Percentiles rank a stretch among this genome's conserved stretches.
phyloP scores from a whole-genome alignment of 1,284 basidiomycete species.

The Microbotryomycetes sp. region DNA sequence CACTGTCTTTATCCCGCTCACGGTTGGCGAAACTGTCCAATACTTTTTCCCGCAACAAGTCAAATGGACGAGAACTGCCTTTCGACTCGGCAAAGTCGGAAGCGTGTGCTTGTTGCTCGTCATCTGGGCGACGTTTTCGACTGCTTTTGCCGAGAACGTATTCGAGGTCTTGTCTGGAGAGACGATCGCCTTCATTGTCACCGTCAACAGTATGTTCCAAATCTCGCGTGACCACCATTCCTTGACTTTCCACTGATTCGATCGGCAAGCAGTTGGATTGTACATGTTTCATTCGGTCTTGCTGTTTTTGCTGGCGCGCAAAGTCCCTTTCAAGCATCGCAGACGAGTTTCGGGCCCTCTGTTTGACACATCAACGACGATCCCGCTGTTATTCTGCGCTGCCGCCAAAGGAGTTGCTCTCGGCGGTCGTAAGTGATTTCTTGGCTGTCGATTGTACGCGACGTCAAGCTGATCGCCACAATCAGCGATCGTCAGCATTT shows the following conservation, averaged over 20 bases:
- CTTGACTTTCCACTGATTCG: too few species aligned
- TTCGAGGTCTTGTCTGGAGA: constrained; percentile 34
- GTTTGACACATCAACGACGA: constrained; percentile 15
- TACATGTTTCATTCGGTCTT: constrained; percentile 14
- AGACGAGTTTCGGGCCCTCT: background rate
- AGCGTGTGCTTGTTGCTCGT: constrained; percentile 36
- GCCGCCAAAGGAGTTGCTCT: constrained; percentile 28
- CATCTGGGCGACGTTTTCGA: constrained; percentile 39
- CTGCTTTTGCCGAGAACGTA: constrained; percentile 37
- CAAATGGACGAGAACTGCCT: constrained; percentile 31
- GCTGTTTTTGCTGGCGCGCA: constrained; percentile 34
- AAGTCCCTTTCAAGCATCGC: constrained; percentile 6
- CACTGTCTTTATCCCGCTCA: constrained; percentile 36
- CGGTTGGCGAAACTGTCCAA: constrained; percentile 38
- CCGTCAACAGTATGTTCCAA: constrained; percentile 13
- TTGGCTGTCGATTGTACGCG: background rate
- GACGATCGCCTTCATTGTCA: constrained; percentile 37
- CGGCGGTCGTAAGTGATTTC: constrained; percentile 8
- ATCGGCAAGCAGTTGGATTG: too few species aligned
- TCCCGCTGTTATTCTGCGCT: constrained; percentile 26
- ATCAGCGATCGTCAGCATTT: constrained; percentile 18
- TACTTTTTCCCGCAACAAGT: constrained; percentile 33
- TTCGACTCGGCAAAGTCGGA: constrained; percentile 36
- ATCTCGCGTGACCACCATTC: too few species aligned
- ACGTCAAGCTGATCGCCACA: background rate